Evolutionary conservation across 495 filamentous ascomycete species (phyloP), one percentile per base, ranked within the genome.

Genomic region (Trypethelium eluteriae): DNA sequence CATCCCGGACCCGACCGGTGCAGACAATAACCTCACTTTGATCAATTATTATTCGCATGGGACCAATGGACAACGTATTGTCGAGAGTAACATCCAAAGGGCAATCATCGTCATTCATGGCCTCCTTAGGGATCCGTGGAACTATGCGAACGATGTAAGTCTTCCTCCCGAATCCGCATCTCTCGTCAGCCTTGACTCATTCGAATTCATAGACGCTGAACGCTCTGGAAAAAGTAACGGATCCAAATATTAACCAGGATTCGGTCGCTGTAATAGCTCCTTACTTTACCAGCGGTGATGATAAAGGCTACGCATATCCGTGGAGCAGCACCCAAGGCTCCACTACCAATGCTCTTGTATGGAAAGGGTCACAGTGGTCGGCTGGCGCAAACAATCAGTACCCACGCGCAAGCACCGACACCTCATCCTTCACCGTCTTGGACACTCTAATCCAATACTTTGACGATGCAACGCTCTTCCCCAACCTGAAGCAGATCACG

Each of bases 21-120:
- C 5, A 59, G 53, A 65, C 66, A 69, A 67, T 64, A 69, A 71
- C 39, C 64, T 69, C 7, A 71, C 70, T 6, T 46, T 71, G n/a
- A 71, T 71, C 67, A 71, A 71, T 64, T 69, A 71, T 59, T 57
- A 59, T 53, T 64, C 65, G 44, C 62, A 49, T 32, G 44, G 59
- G 12, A 18, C 7, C 2, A 49, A 65, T 57, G 67, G 67, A 25
- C 11, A 62, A 36, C 67, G 64, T 16, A 46, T 69, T 35, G 65
- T 65, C 7, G 18, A 39, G 4, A 53, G 18, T 46, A 59, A 70
- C 32, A 16, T 69, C 18, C 56, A 70, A 63, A 59, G 67, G 14
- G 70, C 68, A 12, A 18, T 70, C 32, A 64, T 71, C 39, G 62
- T 70, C 39, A 69, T 69, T 38, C 70, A 70, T 46, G 70, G 70